These are phyloP conservation scores for Boletus rubescentipes DNA, from an alignment of 768 basidiomycete genomes.

Conservation along the genomic window DNA sequence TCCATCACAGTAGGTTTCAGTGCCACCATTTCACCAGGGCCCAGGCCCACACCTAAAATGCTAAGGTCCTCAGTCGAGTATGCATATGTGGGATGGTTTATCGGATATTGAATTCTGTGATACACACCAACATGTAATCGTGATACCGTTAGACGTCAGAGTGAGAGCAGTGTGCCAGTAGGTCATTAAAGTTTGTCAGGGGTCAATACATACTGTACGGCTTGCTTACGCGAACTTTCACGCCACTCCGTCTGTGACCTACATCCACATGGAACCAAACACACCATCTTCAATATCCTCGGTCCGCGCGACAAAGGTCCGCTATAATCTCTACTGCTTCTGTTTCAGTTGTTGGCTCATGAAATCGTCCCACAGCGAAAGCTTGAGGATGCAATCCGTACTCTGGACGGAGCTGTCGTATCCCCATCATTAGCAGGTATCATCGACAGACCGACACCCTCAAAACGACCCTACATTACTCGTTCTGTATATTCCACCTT, in stretches of 20 bases:
- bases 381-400: constrained; percentile 77
- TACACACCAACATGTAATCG: no score
- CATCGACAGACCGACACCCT: constrained; percentile 36
- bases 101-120: no score
- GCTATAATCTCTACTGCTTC: not conserved
- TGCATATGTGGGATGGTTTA: no score
- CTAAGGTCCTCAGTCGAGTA: not conserved
- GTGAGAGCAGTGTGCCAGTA: no score
- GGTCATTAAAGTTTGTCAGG: no score
- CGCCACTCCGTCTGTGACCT: not conserved
- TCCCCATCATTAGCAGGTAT: constrained; percentile 30
- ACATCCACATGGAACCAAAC: constrained; percentile 14
- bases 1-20: not conserved
- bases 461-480: constrained; percentile 54
- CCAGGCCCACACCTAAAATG: not conserved
- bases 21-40: not conserved
- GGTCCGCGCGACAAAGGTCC: constrained; percentile 46
- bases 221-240: not conserved
- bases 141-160: no score
- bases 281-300: constrained; percentile 17
- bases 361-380: constrained; percentile 52
- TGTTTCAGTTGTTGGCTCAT: not conserved
- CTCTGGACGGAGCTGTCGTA: constrained; percentile 62
- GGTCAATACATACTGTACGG: no score
- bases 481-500: constrained; percentile 75